Evolutionary conservation across 2,329 filamentous ascomycete genomes (phyloP).

Genomic region (Colletotrichum horii): DNA sequence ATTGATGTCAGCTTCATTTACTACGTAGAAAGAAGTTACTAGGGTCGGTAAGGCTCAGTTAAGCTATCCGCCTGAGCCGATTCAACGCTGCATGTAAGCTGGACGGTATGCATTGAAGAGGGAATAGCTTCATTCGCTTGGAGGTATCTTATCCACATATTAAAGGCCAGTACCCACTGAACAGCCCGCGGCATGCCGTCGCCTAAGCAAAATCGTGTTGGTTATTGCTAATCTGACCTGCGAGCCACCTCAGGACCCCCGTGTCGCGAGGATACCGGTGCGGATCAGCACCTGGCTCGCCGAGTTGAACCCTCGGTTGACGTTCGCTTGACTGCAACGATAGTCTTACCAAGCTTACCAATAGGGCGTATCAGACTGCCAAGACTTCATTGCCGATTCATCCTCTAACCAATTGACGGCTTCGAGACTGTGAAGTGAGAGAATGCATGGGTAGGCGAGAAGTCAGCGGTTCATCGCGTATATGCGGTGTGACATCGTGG

Average conservation of each 20-base stretch:
- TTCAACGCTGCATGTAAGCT: not conserved
- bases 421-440: not conserved
- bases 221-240: not conserved
- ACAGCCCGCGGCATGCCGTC: not conserved
- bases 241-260: not conserved
- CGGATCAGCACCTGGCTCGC: not conserved
- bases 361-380: not conserved
- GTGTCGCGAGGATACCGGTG: not conserved
- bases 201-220: not conserved
- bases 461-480: not conserved
- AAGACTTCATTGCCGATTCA: fast-evolving
- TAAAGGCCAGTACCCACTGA: not conserved
- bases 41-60: not conserved
- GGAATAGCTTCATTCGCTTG: not conserved
- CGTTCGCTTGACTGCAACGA: not conserved
- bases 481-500: not conserved
- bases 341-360: not conserved
- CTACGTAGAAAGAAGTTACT: not conserved
- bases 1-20: not conserved
- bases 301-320: not conserved
- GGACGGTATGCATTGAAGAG: not conserved
- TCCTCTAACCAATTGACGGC: not conserved
- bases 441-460: not conserved
- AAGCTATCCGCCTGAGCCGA: not conserved
- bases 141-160: not conserved